Evolutionary conservation across 495 filamentous ascomycete species (phyloP), one percentile per base, ranked within the genome.

Genomic region (Neurospora sp.): DNA sequence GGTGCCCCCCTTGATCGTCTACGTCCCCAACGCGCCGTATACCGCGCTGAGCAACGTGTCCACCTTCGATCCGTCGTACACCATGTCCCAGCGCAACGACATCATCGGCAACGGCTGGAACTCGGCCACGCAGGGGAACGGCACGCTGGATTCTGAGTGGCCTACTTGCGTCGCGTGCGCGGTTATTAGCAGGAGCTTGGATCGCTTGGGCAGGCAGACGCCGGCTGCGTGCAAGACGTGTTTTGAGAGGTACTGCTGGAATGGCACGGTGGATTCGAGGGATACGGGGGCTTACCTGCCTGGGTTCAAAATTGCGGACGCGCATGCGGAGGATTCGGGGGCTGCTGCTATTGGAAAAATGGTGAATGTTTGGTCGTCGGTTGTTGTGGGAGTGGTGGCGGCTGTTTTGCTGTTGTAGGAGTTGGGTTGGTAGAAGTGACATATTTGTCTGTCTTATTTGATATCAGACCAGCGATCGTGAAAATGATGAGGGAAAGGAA

Each of bases 11-110:
- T 76, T 98, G 40, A 80, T 98, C 73, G 92, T 98, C 73, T 98
- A 98, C 81, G 76, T 98, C n/a, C 92, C 95, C 70, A 97, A 97
- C 80, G 82, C 87, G 16, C 95, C 95, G 0, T 97, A 96, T 82
- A 88, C 86, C 44, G 86, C 85, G 74, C 76, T 85, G 59, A 91
- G 88, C 76, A 98, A 98, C 82, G 81, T 90, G 4, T 89, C 89
- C 4, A 98, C 96, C 39, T 93, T 91, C 78, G 80, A 87, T 44
- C 83, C 88, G 4, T 75, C 76, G 5, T 94, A 93, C 83, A 84
- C 87, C 14, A 80, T 87, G 75, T 82, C 77, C 7, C 76, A 92
- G 78, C 89, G 94, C 68, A 88, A 98, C 79, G 82, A 85, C 41
- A 91, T 96, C 73, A 93, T 98, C 72, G 78, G 86, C 73, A 98